Percentiles rank a stretch among this genome's conserved stretches.
These are phyloP conservation scores for Theileria parva DNA, from an alignment of 169 alveolate genomes.

Conservation along the genomic window DNA sequence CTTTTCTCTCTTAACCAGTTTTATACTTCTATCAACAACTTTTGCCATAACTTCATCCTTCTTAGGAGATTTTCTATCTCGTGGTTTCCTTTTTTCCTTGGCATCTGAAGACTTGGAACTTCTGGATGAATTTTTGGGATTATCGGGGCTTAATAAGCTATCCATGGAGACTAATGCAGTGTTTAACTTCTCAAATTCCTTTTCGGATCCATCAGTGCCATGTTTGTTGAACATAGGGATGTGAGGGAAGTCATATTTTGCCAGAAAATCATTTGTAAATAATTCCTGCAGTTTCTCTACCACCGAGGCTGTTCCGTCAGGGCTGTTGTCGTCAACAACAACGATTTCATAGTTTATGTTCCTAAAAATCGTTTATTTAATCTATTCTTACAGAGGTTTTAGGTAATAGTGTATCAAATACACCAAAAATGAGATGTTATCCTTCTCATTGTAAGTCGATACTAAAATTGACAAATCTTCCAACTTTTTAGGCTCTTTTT, in stretches of 20 bases:
- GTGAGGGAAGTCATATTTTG: background rate
- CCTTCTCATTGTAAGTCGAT: constrained; percentile 95
- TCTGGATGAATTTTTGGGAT: background rate
- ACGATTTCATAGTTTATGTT: constrained; percentile 87
- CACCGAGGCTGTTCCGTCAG: constrained; percentile 92
- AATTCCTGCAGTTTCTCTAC: constrained; percentile 81
- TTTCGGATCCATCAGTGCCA: background rate
- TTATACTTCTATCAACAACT: background rate
- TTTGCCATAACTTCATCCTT: constrained; percentile 18
- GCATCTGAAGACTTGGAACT: background rate
- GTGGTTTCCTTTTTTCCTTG: background rate
- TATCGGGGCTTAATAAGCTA: background rate
- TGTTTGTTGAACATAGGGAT: constrained; percentile 1
- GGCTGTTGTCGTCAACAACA: constrained; percentile 93
- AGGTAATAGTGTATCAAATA: constrained; percentile 85
- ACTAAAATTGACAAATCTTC: constrained; percentile 76
- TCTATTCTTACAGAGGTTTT: constrained; percentile 68
- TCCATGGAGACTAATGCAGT: no score
- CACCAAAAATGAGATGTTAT: constrained; percentile 89
- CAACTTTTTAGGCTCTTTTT: constrained; percentile 6
- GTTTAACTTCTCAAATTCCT: no score
- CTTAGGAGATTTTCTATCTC: constrained; percentile 30
- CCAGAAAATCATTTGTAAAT: constrained; percentile 82
- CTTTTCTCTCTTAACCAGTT: constrained; percentile 87
- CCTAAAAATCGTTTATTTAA: constrained; percentile 29